Conservation (phyloP, 805 yeast species). For the Cyberlindnera euphorbiiphila region DNA sequence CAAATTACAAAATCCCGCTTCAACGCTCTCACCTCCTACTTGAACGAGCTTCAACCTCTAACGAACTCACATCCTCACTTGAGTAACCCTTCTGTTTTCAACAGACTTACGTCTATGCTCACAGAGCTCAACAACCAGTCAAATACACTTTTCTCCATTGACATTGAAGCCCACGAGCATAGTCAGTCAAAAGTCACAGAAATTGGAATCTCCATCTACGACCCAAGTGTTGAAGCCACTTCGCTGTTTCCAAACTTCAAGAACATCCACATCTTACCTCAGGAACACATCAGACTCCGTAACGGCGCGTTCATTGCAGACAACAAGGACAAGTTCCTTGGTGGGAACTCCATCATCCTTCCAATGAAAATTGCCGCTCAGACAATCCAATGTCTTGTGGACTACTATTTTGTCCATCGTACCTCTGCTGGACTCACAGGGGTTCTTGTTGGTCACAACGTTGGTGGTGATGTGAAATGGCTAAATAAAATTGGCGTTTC, state of each 20-base stretch:
- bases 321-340: constrained; percentile 45
- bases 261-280: constrained; percentile 41
- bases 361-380: constrained; percentile 32
- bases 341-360: constrained; percentile 46
- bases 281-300: constrained; percentile 37
- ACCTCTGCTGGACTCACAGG: constrained; percentile 29
- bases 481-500: constrained; percentile 42
- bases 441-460: constrained; percentile 57
- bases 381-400: constrained; percentile 40
- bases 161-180: constrained; percentile 54
- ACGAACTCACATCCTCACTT: constrained; percentile 19
- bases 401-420: constrained; percentile 38
- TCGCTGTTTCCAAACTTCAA: constrained; percentile 39
- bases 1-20: constrained; percentile 3
- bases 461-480: constrained; percentile 53
- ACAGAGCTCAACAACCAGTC: constrained; percentile 11
- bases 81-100: constrained; percentile 5
- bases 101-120: constrained; percentile 9
- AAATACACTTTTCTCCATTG: constrained; percentile 38
- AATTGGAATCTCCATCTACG: constrained; percentile 54
- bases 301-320: constrained; percentile 57
- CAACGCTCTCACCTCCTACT: background rate
- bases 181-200: constrained; percentile 45
- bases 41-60: background rate
- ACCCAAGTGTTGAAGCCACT: constrained; percentile 43